A percentile compares a stretch with the other conserved stretches of the same genome.
phyloP scores from a whole-genome alignment of 2,329 filamentous ascomycete species.

The Nigrospora sphaerica region DNA sequence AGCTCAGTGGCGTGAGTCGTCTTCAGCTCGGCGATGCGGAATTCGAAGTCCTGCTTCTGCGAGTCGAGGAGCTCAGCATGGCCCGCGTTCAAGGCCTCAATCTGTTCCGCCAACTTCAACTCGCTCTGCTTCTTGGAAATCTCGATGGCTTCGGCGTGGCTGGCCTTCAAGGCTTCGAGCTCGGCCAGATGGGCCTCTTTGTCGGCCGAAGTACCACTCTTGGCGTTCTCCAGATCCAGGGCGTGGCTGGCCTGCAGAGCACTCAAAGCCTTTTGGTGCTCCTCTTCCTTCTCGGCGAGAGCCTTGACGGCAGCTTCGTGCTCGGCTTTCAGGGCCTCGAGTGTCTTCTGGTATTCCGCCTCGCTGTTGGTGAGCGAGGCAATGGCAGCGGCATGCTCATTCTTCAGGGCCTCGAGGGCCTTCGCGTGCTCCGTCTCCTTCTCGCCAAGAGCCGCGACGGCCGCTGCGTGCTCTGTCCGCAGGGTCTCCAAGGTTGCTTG shows the following conservation, averaged over 20 bases:
- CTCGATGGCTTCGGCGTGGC: slow-evolving; percentile 43
- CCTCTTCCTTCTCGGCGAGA: slow-evolving; percentile 42
- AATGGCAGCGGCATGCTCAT: slow-evolving; percentile 29
- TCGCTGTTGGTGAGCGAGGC: slow-evolving; percentile 43
- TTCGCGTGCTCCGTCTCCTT: slow-evolving; percentile 39
- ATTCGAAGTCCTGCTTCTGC: slow-evolving; percentile 32
- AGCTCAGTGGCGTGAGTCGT: slow-evolving; percentile 25
- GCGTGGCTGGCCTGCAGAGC: slow-evolving; percentile 49
- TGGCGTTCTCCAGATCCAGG: slow-evolving; percentile 50
- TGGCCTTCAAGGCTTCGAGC: slow-evolving; percentile 46
- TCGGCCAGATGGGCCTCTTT: slow-evolving; percentile 40
- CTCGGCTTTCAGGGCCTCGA: slow-evolving; percentile 45
- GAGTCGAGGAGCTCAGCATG: slow-evolving; percentile 35
- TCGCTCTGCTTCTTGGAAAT: slow-evolving; percentile 34
- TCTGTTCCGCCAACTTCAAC: slow-evolving; percentile 28
- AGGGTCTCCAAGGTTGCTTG: slow-evolving; percentile 19
- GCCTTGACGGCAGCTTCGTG: slow-evolving; percentile 33
- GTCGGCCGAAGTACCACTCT: slow-evolving; percentile 43
- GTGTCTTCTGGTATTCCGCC: slow-evolving; percentile 42
- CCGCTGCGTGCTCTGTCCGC: slow-evolving; percentile 29
- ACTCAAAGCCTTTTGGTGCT: slow-evolving; percentile 47
- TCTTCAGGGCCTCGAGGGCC: slow-evolving; percentile 13
- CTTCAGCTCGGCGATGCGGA: slow-evolving; percentile 30
- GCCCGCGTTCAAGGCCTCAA: slow-evolving; percentile 27
- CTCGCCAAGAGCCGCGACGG: slow-evolving; percentile 38